Evolutionary conservation across 108 stramenopile species (phyloP), one percentile per base, ranked within the genome.

Genomic region (Skeletonema marinoi): DNA sequence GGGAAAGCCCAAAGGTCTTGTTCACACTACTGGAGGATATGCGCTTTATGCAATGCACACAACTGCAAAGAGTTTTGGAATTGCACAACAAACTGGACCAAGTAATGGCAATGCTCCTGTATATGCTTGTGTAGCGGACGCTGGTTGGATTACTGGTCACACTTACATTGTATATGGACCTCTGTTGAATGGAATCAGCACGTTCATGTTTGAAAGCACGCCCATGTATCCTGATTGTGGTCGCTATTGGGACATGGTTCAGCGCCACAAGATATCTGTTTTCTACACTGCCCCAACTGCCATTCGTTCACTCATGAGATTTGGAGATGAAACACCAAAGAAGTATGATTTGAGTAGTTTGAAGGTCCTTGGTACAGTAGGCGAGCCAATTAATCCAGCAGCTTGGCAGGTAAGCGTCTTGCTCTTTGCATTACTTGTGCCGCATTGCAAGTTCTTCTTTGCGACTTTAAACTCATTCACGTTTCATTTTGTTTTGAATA

Each of bases 331-430:
- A 2, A 78, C 84, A 21, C 90, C 94, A 4, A 70, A 81, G 21
- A 87, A 94, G 65, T 98, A 98, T 86, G 96, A 98, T 78, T 73
- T 94, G 60, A 87, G 87, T 65, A 85, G 87, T 64, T 81, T 99
- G 56, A 87, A 93, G 46, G 83, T 98, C 30, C 84, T 99, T 10
- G 99, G 99, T 6, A 89, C 96, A 33, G 99, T 99, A 36, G 99
- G 99, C 5, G 99, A 99, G 80, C 99, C 99, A 8, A 99, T 99
- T 91, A 99, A 99, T 71, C 98, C 98, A 5, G 98, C 97, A 80
- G 98, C 98, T 32, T 99, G 98, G 97, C 46, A 42, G 41, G 41
- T 42, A 42, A 42, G 11, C 11, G 41, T 13, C 41, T 3, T 13
- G 10, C 13, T 13, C 14, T 42, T 13, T 42, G 41, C 11, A 1